Base-by-base conservation (phyloP, 352 stramenopile genomes). In the Pythium dissotocum region DNA sequence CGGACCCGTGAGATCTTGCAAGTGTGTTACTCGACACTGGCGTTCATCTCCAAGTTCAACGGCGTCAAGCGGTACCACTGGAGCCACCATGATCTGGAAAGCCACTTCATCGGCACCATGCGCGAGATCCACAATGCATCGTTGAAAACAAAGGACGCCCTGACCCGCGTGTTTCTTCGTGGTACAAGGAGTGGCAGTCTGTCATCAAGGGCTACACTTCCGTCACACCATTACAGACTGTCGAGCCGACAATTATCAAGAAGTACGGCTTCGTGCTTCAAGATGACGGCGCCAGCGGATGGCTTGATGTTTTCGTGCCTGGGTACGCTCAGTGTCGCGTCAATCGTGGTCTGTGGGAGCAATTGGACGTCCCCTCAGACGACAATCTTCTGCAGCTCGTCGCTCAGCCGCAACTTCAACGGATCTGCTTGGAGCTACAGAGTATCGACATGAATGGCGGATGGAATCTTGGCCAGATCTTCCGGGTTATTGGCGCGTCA, bases 291-390 rank as follows among this genome's bases (percentile, higher is more conserved):
- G 4, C 49, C 18, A 51, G 52, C 12, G 40, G 40, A 0, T 67
- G 61, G 61, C 44, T 67, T 3, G 61, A 67, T 26, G 61, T 67
- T 8, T 61, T 61, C n/a, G 61, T 67, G 12, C 61, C 61, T 9
- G 61, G 61, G 1, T 67, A 61, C 35, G 61, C 26, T 9, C 61
- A 61, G 28, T 67, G 61, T 24, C 44, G 38, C 40, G 51, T 57
- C 13, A 61, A 61, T 32, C 61, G 61, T 12, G 42, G 54, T 4
- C 35, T 57, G 30, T 67, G 61, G 61, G 2, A 67, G 30, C 6
- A 28, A 12, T 10, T 58, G 30, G 26, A 24, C 38, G 13, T 44
- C 13, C 38, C 38, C 7, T 44, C 38, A 44, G 3, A 10, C 14
- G 38, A 44, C 2, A 44, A 44, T 18, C 38, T 44, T 5, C 38